phyloP scores from a whole-genome alignment of 108 stramenopile genomes.

The Epithemia pelagica region DNA sequence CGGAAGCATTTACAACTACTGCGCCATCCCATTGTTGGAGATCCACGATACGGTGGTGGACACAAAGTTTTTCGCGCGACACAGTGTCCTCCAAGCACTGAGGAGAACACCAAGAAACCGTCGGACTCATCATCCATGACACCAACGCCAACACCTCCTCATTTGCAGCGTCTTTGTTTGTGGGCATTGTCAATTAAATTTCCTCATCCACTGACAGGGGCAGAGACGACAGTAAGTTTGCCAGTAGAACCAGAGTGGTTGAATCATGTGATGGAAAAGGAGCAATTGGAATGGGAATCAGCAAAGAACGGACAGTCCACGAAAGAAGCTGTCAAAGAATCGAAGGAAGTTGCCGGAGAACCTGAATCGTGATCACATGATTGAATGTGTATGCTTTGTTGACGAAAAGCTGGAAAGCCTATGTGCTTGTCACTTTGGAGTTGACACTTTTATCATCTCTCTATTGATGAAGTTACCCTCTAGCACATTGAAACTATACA shows the following conservation, averaged over 20 bases:
- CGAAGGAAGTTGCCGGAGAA: too few species aligned
- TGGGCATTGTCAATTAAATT: conserved; percentile 26
- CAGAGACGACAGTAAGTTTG: conserved; percentile 7
- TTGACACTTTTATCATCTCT: too few species aligned
- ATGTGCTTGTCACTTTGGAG: too few species aligned
- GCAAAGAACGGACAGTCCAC: too few species aligned
- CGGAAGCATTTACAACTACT: conserved; percentile 37
- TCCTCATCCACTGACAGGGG: conserved; percentile 20
- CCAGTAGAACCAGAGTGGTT: neutral
- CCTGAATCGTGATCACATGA: too few species aligned
- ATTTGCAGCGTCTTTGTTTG: conserved; percentile 15
- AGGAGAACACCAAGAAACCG: neutral
- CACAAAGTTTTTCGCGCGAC: neutral
- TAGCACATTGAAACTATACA: too few species aligned
- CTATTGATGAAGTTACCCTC: too few species aligned
- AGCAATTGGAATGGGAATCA: neutral
- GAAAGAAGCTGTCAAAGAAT: too few species aligned
- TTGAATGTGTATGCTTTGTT: too few species aligned
- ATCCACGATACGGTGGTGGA: conserved; percentile 15
- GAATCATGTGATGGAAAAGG: neutral
- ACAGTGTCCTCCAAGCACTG: neutral
- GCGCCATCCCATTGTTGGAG: conserved; percentile 44
- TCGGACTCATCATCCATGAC: neutral
- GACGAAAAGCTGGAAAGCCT: too few species aligned
- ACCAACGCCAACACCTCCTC: neutral